Evolutionary conservation across 495 filamentous ascomycete genomes (phyloP), one percentile per base, ranked within the genome.

Genomic region (Penicillium angulare): DNA sequence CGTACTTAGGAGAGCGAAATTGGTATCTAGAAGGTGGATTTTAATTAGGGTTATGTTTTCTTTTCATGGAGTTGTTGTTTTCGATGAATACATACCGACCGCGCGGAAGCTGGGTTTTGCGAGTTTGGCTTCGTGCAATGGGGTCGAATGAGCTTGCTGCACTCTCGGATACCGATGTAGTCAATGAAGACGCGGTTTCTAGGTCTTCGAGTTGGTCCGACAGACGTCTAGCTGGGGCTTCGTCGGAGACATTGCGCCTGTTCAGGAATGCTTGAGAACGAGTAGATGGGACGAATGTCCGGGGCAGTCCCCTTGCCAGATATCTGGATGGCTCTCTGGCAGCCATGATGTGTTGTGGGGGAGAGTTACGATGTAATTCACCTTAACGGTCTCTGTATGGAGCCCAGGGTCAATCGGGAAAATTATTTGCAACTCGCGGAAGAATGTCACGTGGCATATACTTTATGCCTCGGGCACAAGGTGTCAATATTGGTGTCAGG

Each of bases 1-100:
- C 81, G 79, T 88, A 97, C 68, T 92, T 89, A 33, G 95, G 95
- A 33, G 93, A 82, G 36, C 88, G 88, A 71, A 86, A 97, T 72
- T 91, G 86, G 72, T 97, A 98, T 77, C 91, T 95, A 26, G 3
- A 22, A 6, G 38, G n/a, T n/a, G 6, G 9, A 10, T 33, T 17
- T 20, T 15, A 15, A 22, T 34, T 40, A 47, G 35, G 27, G 24
- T 7, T 31, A 22, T 5, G 15, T 34, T 17, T 13, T 38, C 35
- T 26, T 18, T 21, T 44, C n/a, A 13, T 9, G 16, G 22, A 35
- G 10, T 31, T 18, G 18, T 7, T 47, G 24, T 36, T 54, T 45
- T 38, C 5, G 5, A 31, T 7, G 27, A n/a, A 21, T 22, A 54
- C 71, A 29, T 78, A 89, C 86, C 86, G 82, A 79, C 82, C 85